Evolutionary conservation across 129 eudicot genomes (phyloP).

Genomic region (Helianthus annuus): DNA sequence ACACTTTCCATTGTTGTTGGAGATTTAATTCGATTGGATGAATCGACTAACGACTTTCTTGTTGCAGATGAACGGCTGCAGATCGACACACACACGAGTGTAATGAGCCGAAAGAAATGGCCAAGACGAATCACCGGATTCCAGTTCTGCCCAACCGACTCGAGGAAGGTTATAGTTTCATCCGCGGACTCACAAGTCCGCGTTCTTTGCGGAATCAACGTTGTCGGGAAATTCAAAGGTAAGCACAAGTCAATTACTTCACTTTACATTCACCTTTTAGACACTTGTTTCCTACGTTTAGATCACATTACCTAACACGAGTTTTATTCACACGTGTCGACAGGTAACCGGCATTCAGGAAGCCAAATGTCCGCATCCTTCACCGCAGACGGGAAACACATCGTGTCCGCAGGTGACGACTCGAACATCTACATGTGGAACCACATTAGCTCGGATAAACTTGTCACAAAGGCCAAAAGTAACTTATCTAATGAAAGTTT

Average conservation of each 20-base stretch:
- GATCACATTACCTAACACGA: neutral
- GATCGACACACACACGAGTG: slow-evolving; percentile 18
- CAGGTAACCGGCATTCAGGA: slow-evolving; percentile 71
- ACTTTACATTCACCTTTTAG: no score
- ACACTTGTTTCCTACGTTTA: neutral
- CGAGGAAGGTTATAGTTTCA: slow-evolving; percentile 69
- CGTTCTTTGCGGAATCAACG: slow-evolving; percentile 56
- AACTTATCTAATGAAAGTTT: slow-evolving; percentile 65
- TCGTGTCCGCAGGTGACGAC: slow-evolving; percentile 76
- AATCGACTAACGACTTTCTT: neutral
- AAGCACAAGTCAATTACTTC: neutral
- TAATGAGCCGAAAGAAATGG: slow-evolving; percentile 34
- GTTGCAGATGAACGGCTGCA: slow-evolving; percentile 32
- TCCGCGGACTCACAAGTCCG: slow-evolving; percentile 85
- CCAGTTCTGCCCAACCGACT: slow-evolving; percentile 73
- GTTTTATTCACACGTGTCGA: neutral
- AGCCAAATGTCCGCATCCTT: slow-evolving; percentile 82
- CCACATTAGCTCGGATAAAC: slow-evolving; percentile 38
- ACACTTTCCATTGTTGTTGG: neutral
- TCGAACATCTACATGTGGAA: slow-evolving; percentile 69
- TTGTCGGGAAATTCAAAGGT: slow-evolving; percentile 75
- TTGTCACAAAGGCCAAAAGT: slow-evolving; percentile 44
- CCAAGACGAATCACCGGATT: slow-evolving; percentile 40
- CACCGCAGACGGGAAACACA: slow-evolving; percentile 68
- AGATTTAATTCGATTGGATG: neutral